A percentile compares a stretch with the other conserved stretches of the same genome.
phyloP scores from a whole-genome alignment of 2,329 filamentous ascomycete genomes.

The Balansia obtecta region DNA sequence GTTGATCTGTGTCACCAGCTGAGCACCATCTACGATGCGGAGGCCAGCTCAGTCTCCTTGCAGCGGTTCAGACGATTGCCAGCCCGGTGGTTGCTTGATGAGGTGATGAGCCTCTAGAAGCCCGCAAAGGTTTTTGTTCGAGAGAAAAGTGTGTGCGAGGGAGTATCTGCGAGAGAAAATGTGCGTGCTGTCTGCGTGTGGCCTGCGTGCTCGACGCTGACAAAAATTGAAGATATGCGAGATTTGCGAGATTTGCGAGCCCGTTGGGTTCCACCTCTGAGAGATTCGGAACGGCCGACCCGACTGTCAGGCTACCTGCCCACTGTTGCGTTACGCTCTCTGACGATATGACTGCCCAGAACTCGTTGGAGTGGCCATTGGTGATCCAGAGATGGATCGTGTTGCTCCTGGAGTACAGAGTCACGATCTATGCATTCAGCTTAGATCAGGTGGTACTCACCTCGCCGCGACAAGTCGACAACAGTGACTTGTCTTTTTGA shows the following conservation, averaged over 20 bases:
- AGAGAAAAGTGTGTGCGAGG: too few relatives aligned
- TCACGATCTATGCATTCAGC: background rate
- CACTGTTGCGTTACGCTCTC: background rate
- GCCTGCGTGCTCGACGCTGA: too few relatives aligned
- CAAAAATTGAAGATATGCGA: too few relatives aligned
- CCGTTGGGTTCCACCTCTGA: too few relatives aligned
- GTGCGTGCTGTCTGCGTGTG: too few relatives aligned
- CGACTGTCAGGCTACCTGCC: background rate
- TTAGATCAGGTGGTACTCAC: slow-evolving; percentile 5
- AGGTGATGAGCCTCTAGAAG: too few relatives aligned
- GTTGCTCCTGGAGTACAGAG: background rate
- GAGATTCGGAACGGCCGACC: background rate
- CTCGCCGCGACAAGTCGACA: slow-evolving; percentile 2
- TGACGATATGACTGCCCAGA: background rate
- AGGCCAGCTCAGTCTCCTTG: background rate
- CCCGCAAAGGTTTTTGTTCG: too few relatives aligned
- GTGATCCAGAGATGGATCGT: background rate
- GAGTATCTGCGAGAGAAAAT: too few relatives aligned
- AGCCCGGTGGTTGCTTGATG: background rate
- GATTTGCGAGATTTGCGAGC: too few relatives aligned
- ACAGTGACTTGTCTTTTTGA: background rate
- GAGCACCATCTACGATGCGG: background rate
- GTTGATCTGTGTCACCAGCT: background rate
- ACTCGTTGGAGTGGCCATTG: background rate
- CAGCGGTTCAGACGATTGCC: background rate